Conservation (phyloP, 257 asterid species). For the Solanum arcanum region DNA sequence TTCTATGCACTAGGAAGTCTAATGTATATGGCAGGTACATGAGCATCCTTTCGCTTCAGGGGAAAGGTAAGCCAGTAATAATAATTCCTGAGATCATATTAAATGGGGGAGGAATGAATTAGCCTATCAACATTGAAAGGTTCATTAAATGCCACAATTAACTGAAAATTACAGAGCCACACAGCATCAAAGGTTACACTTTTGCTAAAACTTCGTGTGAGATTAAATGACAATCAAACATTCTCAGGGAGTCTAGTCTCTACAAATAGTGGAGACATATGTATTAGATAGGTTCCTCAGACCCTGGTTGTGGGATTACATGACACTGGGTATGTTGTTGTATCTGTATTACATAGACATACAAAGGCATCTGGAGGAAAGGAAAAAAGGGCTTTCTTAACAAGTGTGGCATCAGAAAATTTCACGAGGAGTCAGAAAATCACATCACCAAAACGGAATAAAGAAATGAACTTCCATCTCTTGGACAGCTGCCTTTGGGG, state of each 20-base stretch:
- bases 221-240: background rate
- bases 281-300: background rate
- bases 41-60: background rate
- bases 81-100: background rate
- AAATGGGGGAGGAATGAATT: background rate
- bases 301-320: background rate
- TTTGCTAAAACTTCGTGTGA: background rate
- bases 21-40: background rate
- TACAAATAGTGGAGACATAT: background rate
- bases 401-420: background rate
- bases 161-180: background rate
- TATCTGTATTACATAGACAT: background rate
- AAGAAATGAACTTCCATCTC: background rate
- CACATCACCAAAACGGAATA: background rate
- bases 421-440: background rate
- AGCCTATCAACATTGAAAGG: background rate
- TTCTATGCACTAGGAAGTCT: background rate
- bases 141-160: background rate
- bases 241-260: background rate
- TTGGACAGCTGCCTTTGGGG: background rate
- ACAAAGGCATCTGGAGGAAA: background rate
- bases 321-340: background rate
- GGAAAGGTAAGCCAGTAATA: background rate
- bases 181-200: background rate
- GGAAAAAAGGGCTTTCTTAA: background rate